These are phyloP conservation scores for Lipomyces sp. DNA, from an alignment of 805 yeast species.

Conservation along the genomic window DNA sequence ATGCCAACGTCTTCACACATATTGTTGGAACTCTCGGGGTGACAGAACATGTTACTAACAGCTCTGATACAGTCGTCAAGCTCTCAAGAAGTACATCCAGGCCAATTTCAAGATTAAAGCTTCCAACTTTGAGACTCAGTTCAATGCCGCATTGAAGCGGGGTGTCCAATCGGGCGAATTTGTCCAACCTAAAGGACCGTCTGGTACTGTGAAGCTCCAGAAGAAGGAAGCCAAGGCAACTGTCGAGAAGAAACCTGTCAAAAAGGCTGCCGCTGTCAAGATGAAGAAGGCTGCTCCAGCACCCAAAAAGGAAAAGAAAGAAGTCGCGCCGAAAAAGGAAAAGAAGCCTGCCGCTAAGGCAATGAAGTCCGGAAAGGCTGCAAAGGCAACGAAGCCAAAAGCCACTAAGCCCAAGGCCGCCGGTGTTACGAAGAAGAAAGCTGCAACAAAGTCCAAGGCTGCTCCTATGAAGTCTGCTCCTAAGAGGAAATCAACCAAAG, in stretches of 20 bases:
- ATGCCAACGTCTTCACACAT: neutral
- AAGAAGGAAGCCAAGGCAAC: conserved; percentile 50
- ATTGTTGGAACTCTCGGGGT: neutral
- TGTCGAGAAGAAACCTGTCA: conserved; percentile 41
- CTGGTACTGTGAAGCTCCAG: conserved; percentile 78
- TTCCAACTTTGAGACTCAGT: conserved; percentile 71
- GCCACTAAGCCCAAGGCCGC: conserved; percentile 30
- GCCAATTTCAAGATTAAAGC: conserved; percentile 63
- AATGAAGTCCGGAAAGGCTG: conserved; percentile 21
- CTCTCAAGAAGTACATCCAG: conserved; percentile 80
- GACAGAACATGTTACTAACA: neutral
- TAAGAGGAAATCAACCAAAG: conserved; percentile 27
- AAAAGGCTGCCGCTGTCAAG: conserved; percentile 44
- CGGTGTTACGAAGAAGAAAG: conserved; percentile 36
- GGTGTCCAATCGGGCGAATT: conserved; percentile 81
- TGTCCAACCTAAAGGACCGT: conserved; percentile 85
- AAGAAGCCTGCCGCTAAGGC: conserved; percentile 29
- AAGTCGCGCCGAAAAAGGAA: conserved; percentile 17
- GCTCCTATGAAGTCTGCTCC: conserved; percentile 42
- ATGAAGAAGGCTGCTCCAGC: conserved; percentile 38
- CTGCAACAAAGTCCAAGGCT: conserved; percentile 43
- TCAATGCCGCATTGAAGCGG: conserved; percentile 75
- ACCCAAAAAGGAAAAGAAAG: conserved; percentile 36
- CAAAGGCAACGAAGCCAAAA: conserved; percentile 33
- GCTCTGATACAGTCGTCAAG: conserved; percentile 64